A percentile compares a stretch with the other conserved stretches of the same genome.
Evolutionary conservation across 305 asterid species (phyloP).

Genomic region (Solanum aculeatissimum): DNA sequence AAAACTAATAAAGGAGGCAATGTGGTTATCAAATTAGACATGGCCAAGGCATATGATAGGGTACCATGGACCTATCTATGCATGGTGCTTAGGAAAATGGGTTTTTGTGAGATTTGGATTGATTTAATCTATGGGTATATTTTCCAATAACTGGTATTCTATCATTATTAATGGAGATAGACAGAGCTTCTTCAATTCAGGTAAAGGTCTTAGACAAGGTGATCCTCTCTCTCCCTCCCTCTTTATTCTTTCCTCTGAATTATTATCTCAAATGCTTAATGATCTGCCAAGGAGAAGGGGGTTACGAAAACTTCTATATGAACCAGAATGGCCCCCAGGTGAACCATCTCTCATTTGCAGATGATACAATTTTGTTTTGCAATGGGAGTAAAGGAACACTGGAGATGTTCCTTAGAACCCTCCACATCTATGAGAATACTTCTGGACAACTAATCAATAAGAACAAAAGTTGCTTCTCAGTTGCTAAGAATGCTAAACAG

Average conservation of each 20-base stretch:
- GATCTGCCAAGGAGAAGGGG: not conserved
- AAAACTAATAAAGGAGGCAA: not conserved
- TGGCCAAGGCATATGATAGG: not conserved
- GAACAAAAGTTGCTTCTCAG: not conserved
- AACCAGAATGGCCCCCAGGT: not conserved
- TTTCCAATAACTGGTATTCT: not conserved
- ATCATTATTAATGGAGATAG: not conserved
- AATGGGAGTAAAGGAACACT: too few relatives aligned
- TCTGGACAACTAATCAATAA: too few relatives aligned
- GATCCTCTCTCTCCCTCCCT: not conserved
- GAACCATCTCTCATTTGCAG: not conserved
- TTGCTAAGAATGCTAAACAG: not conserved
- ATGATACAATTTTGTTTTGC: too few relatives aligned
- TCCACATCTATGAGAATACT: not conserved
- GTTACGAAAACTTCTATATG: not conserved
- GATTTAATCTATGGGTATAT: not conserved
- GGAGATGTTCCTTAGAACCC: too few relatives aligned
- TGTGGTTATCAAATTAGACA: not conserved
- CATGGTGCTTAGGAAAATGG: not conserved
- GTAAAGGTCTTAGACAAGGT: not conserved
- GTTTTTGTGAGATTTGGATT: not conserved
- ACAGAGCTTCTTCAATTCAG: too few relatives aligned
- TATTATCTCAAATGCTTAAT: not conserved
- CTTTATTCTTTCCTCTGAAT: not conserved
- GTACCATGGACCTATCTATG: not conserved